Conservation (phyloP, 1,139 yeast genomes). For the Geotrichum klebahnii region DNA sequence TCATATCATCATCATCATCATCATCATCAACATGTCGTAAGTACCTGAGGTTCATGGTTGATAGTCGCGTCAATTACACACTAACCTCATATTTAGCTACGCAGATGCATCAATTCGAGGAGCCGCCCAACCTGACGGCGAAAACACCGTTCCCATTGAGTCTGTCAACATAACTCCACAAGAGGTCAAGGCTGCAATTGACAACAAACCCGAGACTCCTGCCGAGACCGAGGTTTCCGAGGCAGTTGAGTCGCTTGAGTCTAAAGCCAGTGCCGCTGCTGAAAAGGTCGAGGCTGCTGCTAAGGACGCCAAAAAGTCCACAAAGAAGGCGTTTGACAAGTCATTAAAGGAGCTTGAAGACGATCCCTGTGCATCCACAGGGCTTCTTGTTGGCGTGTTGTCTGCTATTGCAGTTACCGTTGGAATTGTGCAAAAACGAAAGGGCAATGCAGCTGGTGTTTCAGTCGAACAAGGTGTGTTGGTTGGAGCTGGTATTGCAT, state of each 20-base stretch:
- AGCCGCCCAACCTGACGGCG: conserved; percentile 24
- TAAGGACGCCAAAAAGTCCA: conserved; percentile 8
- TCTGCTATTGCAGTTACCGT: conserved; percentile 10
- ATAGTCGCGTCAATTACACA: background rate
- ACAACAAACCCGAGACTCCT: conserved; percentile 5
- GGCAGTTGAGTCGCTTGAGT: conserved; percentile 8
- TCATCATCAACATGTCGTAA: background rate
- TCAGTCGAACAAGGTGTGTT: conserved; percentile 6
- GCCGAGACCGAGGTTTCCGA: conserved; percentile 5
- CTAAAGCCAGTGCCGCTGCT: conserved; percentile 14
- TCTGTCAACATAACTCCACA: conserved; percentile 24
- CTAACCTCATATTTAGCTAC: conserved; percentile 20
- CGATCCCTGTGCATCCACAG: conserved; percentile 10
- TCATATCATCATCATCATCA: background rate
- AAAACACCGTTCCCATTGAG: conserved; percentile 25
- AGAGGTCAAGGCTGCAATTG: conserved; percentile 19
- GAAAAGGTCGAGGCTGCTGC: conserved; percentile 19
- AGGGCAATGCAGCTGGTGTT: background rate
- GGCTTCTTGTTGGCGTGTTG: conserved; percentile 9
- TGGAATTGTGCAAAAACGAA: conserved; percentile 13
- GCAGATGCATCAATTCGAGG: conserved; percentile 25
- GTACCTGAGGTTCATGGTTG: background rate
- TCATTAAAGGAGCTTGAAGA: conserved; percentile 1
- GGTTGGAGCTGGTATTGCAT: conserved; percentile 12
- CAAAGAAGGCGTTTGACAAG: conserved; percentile 8